Evolutionary conservation across 1,284 basidiomycete genomes (phyloP), one percentile per base, ranked within the genome.

Genomic region (Ceratobasidium sp.): DNA sequence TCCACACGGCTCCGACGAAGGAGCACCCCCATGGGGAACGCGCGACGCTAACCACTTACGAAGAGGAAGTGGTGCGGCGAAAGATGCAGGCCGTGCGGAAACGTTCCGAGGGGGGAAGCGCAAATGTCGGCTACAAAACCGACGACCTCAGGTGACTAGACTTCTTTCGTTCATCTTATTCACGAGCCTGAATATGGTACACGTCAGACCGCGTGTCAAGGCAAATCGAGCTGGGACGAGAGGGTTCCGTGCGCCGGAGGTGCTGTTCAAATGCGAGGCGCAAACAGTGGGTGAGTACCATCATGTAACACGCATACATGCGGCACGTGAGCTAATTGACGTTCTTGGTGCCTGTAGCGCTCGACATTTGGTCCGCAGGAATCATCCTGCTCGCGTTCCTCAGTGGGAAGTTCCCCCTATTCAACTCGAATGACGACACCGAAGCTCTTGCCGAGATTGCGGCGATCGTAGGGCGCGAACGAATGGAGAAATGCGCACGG

Each of bases 401-500:
- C 28, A 92, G 92, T 0, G 88, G 90, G 73, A 97, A 98, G 77
- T 99, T 98, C 78, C 97, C 97, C 0, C 82, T 98, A 26, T 97
- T 99, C 83, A 94, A 96, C 79, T 95, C 96, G 30, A 93, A 89
- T 78, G 96, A 98, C 80, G 97, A 99, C 80, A 88, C 91, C 38
- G 97, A 99, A 80, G 97, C 97, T 5, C 83, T 99, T 46, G 92
- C 98, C 88, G 97, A 99, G 82, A 92, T 99, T 70, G 92, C 94
- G 5, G 85, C 89, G 13, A 90, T 99, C 59, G 90, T 98, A 77
- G 98, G 97, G 2, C 88, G 88, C 74, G 86, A 85, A 75, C 87
- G 88, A 63, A 95, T 98, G 88, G 96, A 97, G 80, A 90, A 88
- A 78, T 88, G 89, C 50, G 96, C 96, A 0, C 88, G 92, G 47